Evolutionary conservation across 106 monocot species (phyloP).

Genomic region (Dactylorhiza incarnata): DNA sequence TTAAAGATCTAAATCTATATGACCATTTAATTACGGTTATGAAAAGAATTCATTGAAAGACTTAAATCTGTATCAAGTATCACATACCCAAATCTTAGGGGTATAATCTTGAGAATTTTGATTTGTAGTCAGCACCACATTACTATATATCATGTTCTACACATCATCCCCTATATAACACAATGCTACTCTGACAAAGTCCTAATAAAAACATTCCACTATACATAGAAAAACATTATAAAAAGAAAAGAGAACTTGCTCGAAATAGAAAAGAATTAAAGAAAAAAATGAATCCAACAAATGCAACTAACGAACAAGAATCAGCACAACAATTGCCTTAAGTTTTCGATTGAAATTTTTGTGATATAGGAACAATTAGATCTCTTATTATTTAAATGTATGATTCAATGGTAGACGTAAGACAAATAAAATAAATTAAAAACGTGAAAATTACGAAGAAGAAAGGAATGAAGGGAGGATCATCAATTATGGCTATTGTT

Average conservation of each 20-base stretch:
- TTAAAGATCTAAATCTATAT: background rate
- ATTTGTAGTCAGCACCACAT: background rate
- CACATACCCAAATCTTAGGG: background rate
- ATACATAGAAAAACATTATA: background rate
- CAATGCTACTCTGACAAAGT: background rate
- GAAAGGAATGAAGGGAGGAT: background rate
- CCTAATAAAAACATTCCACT: background rate
- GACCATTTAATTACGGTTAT: background rate
- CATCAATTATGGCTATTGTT: slow-evolving; percentile 56
- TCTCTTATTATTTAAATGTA: background rate
- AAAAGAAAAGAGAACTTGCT: background rate
- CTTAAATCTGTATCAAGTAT: background rate
- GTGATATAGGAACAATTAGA: background rate
- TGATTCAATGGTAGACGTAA: background rate
- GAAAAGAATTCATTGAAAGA: background rate
- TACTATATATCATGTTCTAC: background rate
- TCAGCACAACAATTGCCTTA: background rate
- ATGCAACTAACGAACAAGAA: too few species aligned
- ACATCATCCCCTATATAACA: background rate
- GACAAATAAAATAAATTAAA: background rate
- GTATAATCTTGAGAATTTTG: background rate
- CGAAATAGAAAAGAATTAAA: background rate
- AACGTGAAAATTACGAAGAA: background rate
- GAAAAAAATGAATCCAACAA: background rate
- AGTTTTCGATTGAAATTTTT: background rate